phyloP scores from a whole-genome alignment of 116 monocot genomes.

The Papilionanthe hybrid region DNA sequence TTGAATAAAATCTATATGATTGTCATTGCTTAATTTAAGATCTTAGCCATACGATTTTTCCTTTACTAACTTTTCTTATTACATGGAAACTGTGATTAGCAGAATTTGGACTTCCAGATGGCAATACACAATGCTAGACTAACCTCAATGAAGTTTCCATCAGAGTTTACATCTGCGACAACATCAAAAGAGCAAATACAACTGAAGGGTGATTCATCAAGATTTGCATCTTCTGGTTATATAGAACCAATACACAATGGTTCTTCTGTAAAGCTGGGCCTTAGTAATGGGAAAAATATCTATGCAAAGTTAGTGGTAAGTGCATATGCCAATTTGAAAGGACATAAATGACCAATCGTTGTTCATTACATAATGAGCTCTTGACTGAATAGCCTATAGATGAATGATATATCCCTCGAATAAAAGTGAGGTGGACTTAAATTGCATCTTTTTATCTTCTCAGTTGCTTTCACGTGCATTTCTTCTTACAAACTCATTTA shows the following conservation, averaged over 20 bases:
- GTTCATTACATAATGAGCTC: background rate
- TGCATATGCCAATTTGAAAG: constrained; percentile 1
- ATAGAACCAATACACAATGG: constrained; percentile 16
- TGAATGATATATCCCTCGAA: no score
- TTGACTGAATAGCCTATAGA: background rate
- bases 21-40: background rate
- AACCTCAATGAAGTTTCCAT: constrained; percentile 51
- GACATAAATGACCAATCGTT: background rate
- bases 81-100: constrained; percentile 8
- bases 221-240: constrained; percentile 4
- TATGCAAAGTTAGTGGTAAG: constrained; percentile 92
- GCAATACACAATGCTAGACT: constrained; percentile 57
- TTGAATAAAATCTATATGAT: no score
- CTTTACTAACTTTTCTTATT: constrained; percentile 4
- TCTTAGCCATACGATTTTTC: background rate
- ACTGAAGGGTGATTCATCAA: constrained; percentile 4
- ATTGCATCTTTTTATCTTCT: background rate
- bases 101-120: constrained; percentile 44
- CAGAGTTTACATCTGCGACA: constrained; percentile 14
- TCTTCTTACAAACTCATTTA: background rate
- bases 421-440: no score
- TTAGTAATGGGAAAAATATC: constrained; percentile 63
- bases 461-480: background rate
- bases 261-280: constrained; percentile 51
- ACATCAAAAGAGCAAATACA: constrained; percentile 10